Percentiles rank a stretch among this genome's conserved stretches.
Conservation (phyloP, 2,329 filamentous ascomycete genomes). For the Colletotrichum eremochloae region DNA sequence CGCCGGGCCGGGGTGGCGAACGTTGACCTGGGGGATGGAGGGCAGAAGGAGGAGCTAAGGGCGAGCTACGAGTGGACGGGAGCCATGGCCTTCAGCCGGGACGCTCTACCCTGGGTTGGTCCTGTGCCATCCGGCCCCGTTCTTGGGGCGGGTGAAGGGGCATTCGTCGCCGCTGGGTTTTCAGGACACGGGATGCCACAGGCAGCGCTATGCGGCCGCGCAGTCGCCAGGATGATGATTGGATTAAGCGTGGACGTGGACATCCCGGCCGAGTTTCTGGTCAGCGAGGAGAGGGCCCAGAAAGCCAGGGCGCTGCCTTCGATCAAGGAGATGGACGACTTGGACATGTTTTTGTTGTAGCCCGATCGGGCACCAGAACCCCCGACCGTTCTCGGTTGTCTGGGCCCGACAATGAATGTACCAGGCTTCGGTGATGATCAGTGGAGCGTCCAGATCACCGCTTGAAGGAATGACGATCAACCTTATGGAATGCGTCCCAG, state of each 20-base stretch:
- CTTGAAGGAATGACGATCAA: neutral
- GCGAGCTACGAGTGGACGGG: conserved; percentile 80
- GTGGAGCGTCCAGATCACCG: neutral
- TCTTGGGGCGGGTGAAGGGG: conserved; percentile 64
- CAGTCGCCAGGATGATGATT: conserved; percentile 71
- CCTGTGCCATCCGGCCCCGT: conserved; percentile 63
- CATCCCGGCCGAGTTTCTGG: conserved; percentile 59
- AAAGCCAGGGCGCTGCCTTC: conserved; percentile 38
- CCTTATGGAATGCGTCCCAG: neutral
- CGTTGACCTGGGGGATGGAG: conserved; percentile 57
- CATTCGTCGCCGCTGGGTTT: conserved; percentile 77
- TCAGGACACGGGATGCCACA: conserved; percentile 85
- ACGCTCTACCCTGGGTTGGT: conserved; percentile 79
- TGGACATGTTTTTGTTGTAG: conserved; percentile 42
- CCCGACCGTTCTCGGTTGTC: neutral
- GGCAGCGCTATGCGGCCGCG: conserved; percentile 75
- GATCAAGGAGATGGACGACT: conserved; percentile 40
- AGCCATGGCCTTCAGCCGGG: conserved; percentile 82
- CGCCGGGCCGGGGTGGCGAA: conserved; percentile 57
- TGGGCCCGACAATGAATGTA: neutral
- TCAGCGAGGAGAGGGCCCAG: conserved; percentile 51
- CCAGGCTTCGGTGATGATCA: neutral
- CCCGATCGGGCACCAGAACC: neutral
- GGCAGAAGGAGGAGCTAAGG: conserved; percentile 59
- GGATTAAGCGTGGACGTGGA: conserved; percentile 53